Conservation (phyloP, 441 rosid genomes). For the Biscutella auriculata region DNA sequence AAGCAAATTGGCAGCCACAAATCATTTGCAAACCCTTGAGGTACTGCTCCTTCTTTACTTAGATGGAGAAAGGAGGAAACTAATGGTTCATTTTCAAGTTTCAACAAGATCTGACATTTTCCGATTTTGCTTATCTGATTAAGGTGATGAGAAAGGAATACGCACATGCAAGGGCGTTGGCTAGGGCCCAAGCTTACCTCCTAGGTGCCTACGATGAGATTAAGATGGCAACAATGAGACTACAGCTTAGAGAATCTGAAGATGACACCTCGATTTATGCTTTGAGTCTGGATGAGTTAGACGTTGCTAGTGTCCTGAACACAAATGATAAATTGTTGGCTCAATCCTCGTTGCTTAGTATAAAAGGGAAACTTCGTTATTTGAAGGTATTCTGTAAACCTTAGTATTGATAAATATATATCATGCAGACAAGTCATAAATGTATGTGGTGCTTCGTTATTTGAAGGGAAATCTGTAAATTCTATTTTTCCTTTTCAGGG, state of each 20-base stretch:
- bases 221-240: slow-evolving; percentile 85
- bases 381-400: slow-evolving; percentile 49
- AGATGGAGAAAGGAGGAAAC: background rate
- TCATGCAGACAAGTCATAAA: background rate
- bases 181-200: slow-evolving; percentile 75
- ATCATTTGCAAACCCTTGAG: slow-evolving; percentile 72
- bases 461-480: too few species aligned
- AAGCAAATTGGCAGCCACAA: slow-evolving; percentile 44
- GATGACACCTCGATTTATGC: slow-evolving; percentile 68
- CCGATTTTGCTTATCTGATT: slow-evolving; percentile 7
- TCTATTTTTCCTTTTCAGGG: slow-evolving; percentile 37
- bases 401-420: background rate
- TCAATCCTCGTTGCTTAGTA: slow-evolving; percentile 40
- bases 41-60: slow-evolving; percentile 26
- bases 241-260: slow-evolving; percentile 68
- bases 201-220: slow-evolving; percentile 84
- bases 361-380: slow-evolving; percentile 84
- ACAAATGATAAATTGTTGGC: slow-evolving; percentile 75
- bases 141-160: slow-evolving; percentile 92
- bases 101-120: slow-evolving; percentile 11
- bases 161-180: slow-evolving; percentile 66
- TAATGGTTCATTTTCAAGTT: background rate
- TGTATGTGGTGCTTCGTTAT: background rate
- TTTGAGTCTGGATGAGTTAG: slow-evolving; percentile 63
- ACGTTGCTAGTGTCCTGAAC: slow-evolving; percentile 57